Base-by-base conservation (phyloP, 441 rosid genomes). In the Corymbia calophylla region DNA sequence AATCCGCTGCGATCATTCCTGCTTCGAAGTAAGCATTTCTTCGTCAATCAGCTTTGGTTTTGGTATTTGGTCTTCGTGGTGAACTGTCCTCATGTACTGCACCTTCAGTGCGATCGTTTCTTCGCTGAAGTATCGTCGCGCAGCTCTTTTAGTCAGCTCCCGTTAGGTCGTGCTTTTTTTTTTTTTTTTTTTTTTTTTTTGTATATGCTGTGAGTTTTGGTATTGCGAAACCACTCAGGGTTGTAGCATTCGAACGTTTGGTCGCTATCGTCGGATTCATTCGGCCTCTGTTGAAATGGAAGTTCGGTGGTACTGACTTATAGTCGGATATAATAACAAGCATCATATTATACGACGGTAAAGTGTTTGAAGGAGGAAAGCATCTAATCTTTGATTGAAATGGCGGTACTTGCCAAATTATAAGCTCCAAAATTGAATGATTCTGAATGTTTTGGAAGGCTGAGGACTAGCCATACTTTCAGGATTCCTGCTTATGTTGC, bases 21-120 rank as follows among this genome's bases (percentile, higher is more conserved):
- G 96, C 95, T 91, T 97, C 88, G 97, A 96, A 92, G 99, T 97
- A 53, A 88, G 93, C 90, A 87, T 64, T 77, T 15, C 49, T 80
- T 48, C 87, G 17, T 91, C 32, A 81, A 31, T 7, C 29, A 9
- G 14, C 80, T 47, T 54, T 23, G n/a, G 85, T 60, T 14, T 66
- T 47, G 29, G 17, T 17, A 47, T 11, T n/a, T 56, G 47, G 25
- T 16, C 3, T 53, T n/a, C 84, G 51, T 23, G 48, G 84, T 73
- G 51, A 44, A 73, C 51, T 39, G 84, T 77, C 51, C 84, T 77
- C 0, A 44, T 23, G 51, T 23, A 13, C 84, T 1, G 84, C 4
- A 39, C 51, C 51, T 39, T 44, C 84, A 23, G 23, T 77, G 84
- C 84, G 49, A 77, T 77, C 84, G n/a, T 39, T 73, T 44, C 84